Percentiles rank a stretch among this genome's conserved stretches.
Evolutionary conservation across 2,329 filamentous ascomycete genomes (phyloP).

Genomic region (Colletotrichum sp.): DNA sequence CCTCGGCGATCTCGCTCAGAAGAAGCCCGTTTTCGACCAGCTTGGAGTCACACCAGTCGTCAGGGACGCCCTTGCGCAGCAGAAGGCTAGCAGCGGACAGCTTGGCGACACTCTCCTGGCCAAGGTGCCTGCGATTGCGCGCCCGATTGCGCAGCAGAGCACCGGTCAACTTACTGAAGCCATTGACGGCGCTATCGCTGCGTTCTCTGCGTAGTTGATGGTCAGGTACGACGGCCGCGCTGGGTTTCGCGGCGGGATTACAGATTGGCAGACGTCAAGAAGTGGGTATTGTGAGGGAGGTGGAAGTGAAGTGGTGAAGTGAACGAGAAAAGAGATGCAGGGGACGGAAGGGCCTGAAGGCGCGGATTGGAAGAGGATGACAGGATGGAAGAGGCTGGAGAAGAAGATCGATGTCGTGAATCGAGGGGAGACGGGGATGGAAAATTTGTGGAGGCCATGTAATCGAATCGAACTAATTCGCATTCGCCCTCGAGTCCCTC

Average conservation of each 20-base stretch:
- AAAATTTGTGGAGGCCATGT: neutral
- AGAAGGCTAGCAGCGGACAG: neutral
- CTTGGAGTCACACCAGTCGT: conserved; percentile 12
- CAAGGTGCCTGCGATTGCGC: conserved; percentile 12
- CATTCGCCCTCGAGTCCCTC: neutral
- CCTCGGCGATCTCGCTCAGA: conserved; percentile 6
- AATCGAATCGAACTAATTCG: conserved; percentile 8
- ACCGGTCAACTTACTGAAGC: conserved; percentile 6
- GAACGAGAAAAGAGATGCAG: neutral
- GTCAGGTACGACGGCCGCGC: neutral
- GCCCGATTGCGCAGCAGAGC: conserved; percentile 17
- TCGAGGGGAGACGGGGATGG: neutral
- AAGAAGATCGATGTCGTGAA: neutral
- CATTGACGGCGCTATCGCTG: conserved; percentile 5
- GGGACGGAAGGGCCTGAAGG: neutral
- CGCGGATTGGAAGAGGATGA: neutral
- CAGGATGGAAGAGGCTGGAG: neutral
- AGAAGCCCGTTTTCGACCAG: conserved; percentile 19
- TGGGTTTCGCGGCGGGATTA: conserved; percentile 1
- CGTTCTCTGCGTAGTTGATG: neutral
- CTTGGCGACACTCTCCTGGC: neutral
- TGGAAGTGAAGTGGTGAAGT: neutral
- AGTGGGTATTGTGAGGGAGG: neutral
- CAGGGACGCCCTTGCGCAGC: neutral
- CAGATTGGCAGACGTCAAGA: neutral